Conservation (phyloP, 257 asterid species). For the Paulownia fortunei region DNA sequence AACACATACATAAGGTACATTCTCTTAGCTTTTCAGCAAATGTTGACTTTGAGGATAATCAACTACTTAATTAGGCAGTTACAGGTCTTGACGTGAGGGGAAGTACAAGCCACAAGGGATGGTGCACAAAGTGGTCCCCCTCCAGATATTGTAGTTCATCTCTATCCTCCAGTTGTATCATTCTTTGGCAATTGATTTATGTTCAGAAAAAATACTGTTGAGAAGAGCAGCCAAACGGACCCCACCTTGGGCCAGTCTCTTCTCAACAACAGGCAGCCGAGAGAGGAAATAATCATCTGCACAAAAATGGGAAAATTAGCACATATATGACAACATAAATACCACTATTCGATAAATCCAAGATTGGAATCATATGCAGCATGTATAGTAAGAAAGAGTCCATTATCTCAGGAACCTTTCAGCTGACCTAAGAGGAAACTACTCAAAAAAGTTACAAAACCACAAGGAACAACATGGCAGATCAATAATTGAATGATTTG, state of each 20-base stretch:
- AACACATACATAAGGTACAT: constrained; percentile 8
- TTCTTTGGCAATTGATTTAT: constrained; percentile 52
- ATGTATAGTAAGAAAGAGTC: neutral
- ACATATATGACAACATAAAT: neutral
- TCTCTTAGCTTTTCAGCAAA: constrained; percentile 27
- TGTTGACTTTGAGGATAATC: constrained; percentile 41
- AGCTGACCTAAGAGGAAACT: neutral
- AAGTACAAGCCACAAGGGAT: constrained; percentile 33
- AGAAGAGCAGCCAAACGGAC: constrained; percentile 89
- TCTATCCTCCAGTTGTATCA: constrained; percentile 38
- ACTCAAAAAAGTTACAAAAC: neutral
- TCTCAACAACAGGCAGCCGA: constrained; percentile 85
- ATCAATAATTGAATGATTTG: neutral
- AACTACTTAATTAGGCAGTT: constrained; percentile 30
- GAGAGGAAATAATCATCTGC: constrained; percentile 84
- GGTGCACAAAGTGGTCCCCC: constrained; percentile 15
- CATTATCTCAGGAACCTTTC: neutral
- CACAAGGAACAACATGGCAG: neutral
- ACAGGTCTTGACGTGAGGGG: constrained; percentile 44
- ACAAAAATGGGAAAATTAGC: constrained; percentile 7
- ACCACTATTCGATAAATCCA: neutral
- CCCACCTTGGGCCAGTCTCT: constrained; percentile 76
- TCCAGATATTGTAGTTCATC: constrained; percentile 20
- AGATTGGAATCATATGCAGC: constrained; percentile 3
- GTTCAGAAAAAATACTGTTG: constrained; percentile 61